Conservation (phyloP, 2,329 filamentous ascomycete genomes). For the Thielaviopsis punctulata region DNA sequence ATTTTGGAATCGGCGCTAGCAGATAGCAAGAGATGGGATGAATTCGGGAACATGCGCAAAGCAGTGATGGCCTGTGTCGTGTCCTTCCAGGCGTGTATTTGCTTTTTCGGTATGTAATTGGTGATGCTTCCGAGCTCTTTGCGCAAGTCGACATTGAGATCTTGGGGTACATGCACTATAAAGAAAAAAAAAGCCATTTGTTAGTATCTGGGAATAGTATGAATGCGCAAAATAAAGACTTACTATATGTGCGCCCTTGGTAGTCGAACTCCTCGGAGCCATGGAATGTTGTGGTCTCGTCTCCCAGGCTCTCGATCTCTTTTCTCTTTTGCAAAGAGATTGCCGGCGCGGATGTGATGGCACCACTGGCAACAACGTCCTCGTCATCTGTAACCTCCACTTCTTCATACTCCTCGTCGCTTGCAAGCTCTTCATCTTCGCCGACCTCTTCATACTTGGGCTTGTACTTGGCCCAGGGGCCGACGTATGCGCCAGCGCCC, state of each 20-base stretch:
- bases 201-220: not conserved
- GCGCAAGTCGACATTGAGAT: slow-evolving; percentile 67
- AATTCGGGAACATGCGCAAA: slow-evolving; percentile 73
- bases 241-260: slow-evolving; percentile 74
- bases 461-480: slow-evolving; percentile 81
- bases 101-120: slow-evolving; percentile 90
- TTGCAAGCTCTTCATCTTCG: slow-evolving; percentile 55
- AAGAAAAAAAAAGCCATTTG: not conserved
- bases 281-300: slow-evolving; percentile 77
- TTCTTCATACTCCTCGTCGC: slow-evolving; percentile 63
- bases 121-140: slow-evolving; percentile 67
- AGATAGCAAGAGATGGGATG: slow-evolving; percentile 76
- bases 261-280: slow-evolving; percentile 76
- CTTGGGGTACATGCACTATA: slow-evolving; percentile 72
- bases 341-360: slow-evolving; percentile 38
- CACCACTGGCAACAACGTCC: slow-evolving; percentile 46
- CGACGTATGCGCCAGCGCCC: slow-evolving; percentile 74
- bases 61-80: slow-evolving; percentile 75
- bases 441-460: slow-evolving; percentile 58
- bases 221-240: not conserved
- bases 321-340: slow-evolving; percentile 37
- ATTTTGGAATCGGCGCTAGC: slow-evolving; percentile 81
- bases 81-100: slow-evolving; percentile 75
- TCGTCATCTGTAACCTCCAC: slow-evolving; percentile 63
- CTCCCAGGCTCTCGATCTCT: slow-evolving; percentile 41